phyloP scores from a whole-genome alignment of 129 eudicot species.

The Saposhnikovia divaricata region DNA sequence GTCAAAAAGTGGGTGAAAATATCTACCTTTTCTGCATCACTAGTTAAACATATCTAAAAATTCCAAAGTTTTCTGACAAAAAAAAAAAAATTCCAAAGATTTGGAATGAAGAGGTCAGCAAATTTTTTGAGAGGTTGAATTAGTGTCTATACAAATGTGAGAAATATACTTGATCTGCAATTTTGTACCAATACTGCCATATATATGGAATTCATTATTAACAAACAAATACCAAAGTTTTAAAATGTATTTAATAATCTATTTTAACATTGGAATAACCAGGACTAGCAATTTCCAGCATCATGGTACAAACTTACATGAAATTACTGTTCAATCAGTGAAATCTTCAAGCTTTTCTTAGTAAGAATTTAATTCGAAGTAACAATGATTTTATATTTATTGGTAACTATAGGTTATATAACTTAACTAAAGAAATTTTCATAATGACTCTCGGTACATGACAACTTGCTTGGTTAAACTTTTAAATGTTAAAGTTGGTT shows the following conservation, averaged over 20 bases:
- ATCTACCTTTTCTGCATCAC: not conserved
- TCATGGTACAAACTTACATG: not conserved
- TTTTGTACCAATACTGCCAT: not conserved
- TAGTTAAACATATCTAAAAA: not conserved
- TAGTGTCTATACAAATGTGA: not conserved
- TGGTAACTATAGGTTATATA: not conserved
- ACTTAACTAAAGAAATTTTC: not conserved
- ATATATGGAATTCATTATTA: not conserved
- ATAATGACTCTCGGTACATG: not conserved
- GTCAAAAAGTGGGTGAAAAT: not conserved
- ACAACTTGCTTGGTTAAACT: not conserved
- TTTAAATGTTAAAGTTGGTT: not conserved
- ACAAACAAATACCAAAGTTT: not conserved
- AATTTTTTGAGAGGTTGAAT: not conserved
- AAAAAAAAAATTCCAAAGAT: not conserved
- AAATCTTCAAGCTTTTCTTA: not conserved
- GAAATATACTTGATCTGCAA: not conserved
- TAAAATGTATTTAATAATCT: not conserved
- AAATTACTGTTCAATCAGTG: not conserved
- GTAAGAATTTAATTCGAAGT: not conserved
- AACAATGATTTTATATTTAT: not conserved
- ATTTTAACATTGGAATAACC: not conserved
- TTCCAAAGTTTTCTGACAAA: not conserved
- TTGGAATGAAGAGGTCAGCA: not conserved
- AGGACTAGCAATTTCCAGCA: not conserved